These are phyloP conservation scores for Nigrograna mackinnonii DNA, from an alignment of 2,329 filamentous ascomycete species.

Conservation along the genomic window DNA sequence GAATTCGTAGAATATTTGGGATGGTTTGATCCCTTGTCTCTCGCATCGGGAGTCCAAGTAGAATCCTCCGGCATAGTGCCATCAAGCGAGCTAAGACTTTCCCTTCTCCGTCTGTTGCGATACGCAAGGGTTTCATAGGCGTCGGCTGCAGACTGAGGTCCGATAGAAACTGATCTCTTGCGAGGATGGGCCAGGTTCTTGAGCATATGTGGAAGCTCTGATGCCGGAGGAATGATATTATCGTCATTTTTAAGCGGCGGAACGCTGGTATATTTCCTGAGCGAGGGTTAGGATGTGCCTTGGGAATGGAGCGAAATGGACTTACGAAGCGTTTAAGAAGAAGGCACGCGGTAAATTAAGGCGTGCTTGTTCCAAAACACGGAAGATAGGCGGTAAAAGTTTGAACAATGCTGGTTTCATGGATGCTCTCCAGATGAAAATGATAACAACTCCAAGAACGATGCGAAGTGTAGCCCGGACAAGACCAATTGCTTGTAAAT, in stretches of 20 bases:
- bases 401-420: constrained; percentile 85
- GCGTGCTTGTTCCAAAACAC: constrained; percentile 78
- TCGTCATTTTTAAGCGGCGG: constrained; percentile 75
- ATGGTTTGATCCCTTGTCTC: constrained; percentile 28
- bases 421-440: constrained; percentile 87
- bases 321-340: constrained; percentile 81
- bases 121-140: constrained; percentile 95
- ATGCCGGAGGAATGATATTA: constrained; percentile 88
- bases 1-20: constrained; percentile 19
- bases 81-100: constrained; percentile 57
- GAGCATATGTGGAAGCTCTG: constrained; percentile 81
- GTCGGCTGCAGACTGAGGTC: constrained; percentile 93
- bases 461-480: constrained; percentile 68
- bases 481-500: constrained; percentile 69
- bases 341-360: constrained; percentile 84
- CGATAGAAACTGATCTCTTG: constrained; percentile 82
- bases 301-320: constrained; percentile 2
- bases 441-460: constrained; percentile 76
- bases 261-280: constrained; percentile 78
- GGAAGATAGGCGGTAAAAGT: constrained; percentile 81
- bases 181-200: constrained; percentile 81
- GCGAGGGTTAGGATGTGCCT: neutral
- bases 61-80: constrained; percentile 31
- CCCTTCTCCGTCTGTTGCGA: constrained; percentile 70
- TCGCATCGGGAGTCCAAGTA: constrained; percentile 17